Conservation (phyloP, 495 filamentous ascomycete species). For the Massariosphaeria phaeospora region DNA sequence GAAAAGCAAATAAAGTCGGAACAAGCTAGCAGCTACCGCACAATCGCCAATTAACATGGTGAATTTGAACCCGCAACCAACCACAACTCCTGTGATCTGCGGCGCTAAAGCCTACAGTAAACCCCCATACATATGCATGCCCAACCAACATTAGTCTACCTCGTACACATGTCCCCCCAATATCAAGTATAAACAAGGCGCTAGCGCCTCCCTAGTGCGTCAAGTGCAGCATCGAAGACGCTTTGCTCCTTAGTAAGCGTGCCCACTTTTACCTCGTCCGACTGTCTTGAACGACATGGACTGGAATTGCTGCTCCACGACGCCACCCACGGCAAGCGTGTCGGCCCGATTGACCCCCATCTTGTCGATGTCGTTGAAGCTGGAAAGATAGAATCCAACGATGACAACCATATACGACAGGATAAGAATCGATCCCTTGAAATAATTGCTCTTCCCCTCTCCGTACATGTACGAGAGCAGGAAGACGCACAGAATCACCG, state of each 20-base stretch:
- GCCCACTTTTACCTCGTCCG: conserved; percentile 7
- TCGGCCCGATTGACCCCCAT: conserved; percentile 45
- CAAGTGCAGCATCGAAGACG: too few species aligned
- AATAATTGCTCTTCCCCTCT: conserved; percentile 94
- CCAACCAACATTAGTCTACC: too few species aligned
- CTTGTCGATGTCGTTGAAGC: conserved; percentile 59
- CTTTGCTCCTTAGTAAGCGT: conserved; percentile 10
- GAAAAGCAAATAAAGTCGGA: too few species aligned
- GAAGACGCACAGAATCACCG: conserved; percentile 96
- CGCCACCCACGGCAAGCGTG: conserved; percentile 25
- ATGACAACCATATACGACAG: conserved; percentile 91
- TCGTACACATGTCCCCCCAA: too few species aligned
- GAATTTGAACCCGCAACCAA: too few species aligned
- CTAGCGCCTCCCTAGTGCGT: too few species aligned
- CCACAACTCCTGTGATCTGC: too few species aligned
- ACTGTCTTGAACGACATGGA: conserved; percentile 28
- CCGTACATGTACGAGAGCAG: conserved; percentile 96
- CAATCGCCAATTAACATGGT: too few species aligned
- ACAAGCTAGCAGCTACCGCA: too few species aligned
- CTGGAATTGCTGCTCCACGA: conserved; percentile 24
- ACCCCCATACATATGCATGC: too few species aligned
- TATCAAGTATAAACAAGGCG: too few species aligned
- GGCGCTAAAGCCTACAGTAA: too few species aligned
- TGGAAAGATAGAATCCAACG: conserved; percentile 83
- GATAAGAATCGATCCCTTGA: conserved; percentile 89